Evolutionary conservation across 2,329 filamentous ascomycete species (phyloP).

Genomic region (Trichoderma sp.): DNA sequence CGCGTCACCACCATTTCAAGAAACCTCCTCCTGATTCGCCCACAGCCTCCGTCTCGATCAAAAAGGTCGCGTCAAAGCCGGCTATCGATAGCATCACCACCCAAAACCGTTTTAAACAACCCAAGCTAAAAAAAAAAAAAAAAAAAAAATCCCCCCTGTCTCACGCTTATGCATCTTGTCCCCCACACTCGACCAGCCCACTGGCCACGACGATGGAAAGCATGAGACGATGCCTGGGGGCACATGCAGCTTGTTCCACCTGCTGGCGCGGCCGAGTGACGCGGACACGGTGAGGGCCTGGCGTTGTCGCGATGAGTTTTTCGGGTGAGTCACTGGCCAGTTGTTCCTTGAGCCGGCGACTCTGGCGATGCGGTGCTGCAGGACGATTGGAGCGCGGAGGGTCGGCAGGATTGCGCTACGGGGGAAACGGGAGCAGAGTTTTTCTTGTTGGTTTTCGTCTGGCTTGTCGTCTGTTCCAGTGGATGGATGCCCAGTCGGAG

Average conservation of each 20-base stretch:
- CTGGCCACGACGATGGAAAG: conserved; percentile 24
- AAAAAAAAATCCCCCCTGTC: background rate
- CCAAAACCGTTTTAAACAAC: background rate
- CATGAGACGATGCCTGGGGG: conserved; percentile 18
- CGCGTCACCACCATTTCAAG: background rate
- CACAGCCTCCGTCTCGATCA: background rate
- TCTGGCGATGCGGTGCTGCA: conserved; percentile 18
- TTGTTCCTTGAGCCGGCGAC: conserved; percentile 19
- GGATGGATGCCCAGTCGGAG: background rate
- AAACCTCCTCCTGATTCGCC: background rate
- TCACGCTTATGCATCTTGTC: conserved; percentile 9
- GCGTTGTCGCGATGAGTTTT: conserved; percentile 2
- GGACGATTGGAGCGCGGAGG: conserved; percentile 17
- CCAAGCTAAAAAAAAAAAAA: background rate
- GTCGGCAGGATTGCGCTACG: background rate
- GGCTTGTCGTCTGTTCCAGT: background rate
- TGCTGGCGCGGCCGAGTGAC: conserved; percentile 20
- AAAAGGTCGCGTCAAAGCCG: background rate
- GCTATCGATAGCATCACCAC: background rate
- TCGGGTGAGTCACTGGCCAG: conserved; percentile 28
- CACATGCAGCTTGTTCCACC: conserved; percentile 4
- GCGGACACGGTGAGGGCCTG: conserved; percentile 22
- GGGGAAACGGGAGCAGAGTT: background rate
- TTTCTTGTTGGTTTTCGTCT: background rate
- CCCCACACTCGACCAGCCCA: conserved; percentile 15